These are phyloP conservation scores for Talaromyces sp. DNA, from an alignment of 2,329 filamentous ascomycete species.

Conservation along the genomic window DNA sequence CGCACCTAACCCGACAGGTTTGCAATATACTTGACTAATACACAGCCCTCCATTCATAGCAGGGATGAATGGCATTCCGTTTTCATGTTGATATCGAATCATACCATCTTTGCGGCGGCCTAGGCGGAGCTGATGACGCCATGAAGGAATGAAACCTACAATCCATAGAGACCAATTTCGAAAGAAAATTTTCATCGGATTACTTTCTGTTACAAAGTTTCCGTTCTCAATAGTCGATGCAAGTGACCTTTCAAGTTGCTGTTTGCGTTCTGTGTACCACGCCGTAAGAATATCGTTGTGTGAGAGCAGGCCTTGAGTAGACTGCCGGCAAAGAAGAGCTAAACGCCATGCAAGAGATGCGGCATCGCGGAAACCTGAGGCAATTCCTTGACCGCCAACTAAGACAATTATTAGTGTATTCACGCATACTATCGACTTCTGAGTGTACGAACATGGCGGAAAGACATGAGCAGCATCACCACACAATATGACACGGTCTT, in stretches of 20 bases:
- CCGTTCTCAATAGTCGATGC: constrained; percentile 31
- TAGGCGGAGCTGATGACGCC: constrained; percentile 22
- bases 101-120: constrained; percentile 25
- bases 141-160: constrained; percentile 25
- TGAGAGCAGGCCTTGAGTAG: constrained; percentile 4
- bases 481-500: constrained; percentile 37
- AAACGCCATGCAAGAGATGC: constrained; percentile 33
- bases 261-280: constrained; percentile 33
- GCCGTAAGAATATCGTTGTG: constrained; percentile 21
- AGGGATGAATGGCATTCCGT: constrained; percentile 19
- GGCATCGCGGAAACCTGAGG: constrained; percentile 36
- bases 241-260: constrained; percentile 31
- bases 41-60: constrained; percentile 28
- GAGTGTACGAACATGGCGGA: constrained; percentile 36
- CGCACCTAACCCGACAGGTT: constrained; percentile 2
- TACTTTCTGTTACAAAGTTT: constrained; percentile 23
- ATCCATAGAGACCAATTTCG: constrained; percentile 29
- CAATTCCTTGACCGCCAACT: constrained; percentile 39
- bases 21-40: constrained; percentile 31
- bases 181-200: constrained; percentile 24
- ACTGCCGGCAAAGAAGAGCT: constrained; percentile 19
- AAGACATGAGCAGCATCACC: constrained; percentile 50
- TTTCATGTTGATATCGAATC: constrained; percentile 22
- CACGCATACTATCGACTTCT: neutral
- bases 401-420: neutral